These are phyloP conservation scores for Irpex lacteus DNA, from an alignment of 1,284 basidiomycete genomes.

Conservation along the genomic window DNA sequence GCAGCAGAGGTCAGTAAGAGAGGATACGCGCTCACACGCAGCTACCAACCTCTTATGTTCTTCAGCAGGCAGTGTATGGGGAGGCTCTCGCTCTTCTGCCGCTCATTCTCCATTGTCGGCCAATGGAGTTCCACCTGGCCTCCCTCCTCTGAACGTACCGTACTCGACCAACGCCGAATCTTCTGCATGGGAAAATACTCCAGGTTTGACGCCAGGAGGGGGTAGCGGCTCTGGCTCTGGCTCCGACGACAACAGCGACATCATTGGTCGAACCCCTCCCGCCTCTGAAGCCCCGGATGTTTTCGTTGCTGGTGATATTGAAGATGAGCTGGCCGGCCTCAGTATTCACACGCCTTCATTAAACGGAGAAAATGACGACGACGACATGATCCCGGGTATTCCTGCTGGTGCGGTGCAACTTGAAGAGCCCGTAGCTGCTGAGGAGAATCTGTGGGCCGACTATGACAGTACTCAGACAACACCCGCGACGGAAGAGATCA, in stretches of 20 bases:
- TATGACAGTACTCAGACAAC: not conserved
- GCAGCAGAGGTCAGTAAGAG: not conserved
- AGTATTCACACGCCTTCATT: not conserved
- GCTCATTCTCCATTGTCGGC: not conserved
- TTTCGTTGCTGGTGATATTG: not conserved
- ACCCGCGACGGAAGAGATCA: not conserved
- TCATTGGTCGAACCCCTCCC: not conserved
- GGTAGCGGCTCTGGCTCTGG: constrained; percentile 1
- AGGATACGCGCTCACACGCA: not conserved
- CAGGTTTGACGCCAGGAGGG: not conserved
- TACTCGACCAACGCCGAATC: not conserved
- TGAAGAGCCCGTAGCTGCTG: not conserved
- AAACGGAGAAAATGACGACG: constrained; percentile 5
- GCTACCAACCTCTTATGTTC: not conserved
- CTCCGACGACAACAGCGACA: constrained; percentile 3
- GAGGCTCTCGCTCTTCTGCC: not conserved
- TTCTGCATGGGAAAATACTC: not conserved
- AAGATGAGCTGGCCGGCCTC: not conserved
- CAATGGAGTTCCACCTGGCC: constrained; percentile 5
- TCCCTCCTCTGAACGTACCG: not conserved
- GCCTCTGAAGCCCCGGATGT: not conserved
- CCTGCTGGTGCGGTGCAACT: not conserved
- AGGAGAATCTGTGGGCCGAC: constrained; percentile 12
- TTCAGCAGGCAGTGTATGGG: not conserved
- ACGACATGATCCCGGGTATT: constrained; percentile 1